Evolutionary conservation across 345 rosid species (phyloP).

Genomic region (Euphorbia lathyris): DNA sequence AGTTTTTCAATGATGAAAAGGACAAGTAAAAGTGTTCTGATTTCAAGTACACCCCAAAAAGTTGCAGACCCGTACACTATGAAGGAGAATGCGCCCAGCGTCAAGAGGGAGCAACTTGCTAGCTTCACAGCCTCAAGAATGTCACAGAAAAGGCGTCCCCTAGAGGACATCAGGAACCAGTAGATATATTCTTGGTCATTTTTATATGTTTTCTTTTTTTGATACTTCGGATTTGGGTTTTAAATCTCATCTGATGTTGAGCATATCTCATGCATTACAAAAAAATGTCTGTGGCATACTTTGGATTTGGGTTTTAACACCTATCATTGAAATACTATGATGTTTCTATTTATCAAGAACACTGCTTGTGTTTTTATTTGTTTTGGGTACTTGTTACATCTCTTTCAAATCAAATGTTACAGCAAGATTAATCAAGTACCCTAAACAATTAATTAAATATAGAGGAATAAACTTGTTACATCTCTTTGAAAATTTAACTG

Average conservation of each 20-base stretch:
- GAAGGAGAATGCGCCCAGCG: conserved; percentile 31
- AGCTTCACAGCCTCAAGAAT: conserved; percentile 22
- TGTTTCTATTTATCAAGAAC: background rate
- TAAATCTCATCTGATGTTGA: background rate
- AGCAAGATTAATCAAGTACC: too few species aligned
- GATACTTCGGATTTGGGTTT: background rate
- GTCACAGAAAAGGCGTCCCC: conserved; percentile 23
- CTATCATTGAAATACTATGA: background rate
- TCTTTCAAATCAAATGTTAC: too few species aligned
- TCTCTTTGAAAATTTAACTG: too few species aligned
- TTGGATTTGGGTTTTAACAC: too few species aligned
- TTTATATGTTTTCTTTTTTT: background rate
- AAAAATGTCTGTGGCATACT: too few species aligned
- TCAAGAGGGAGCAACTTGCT: conserved; percentile 18
- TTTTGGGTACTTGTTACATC: too few species aligned
- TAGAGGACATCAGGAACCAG: conserved; percentile 25
- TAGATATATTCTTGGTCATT: background rate
- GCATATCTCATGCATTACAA: conserved; percentile 14
- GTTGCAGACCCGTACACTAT: background rate
- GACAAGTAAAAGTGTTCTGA: conserved; percentile 7
- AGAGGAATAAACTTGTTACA: too few species aligned
- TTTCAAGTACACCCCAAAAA: conserved; percentile 21
- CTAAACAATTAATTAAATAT: too few species aligned
- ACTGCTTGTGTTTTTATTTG: too few species aligned
- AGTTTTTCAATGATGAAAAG: conserved; percentile 13